These are phyloP conservation scores for Candida morakotiae DNA, from an alignment of 805 yeast genomes.

Conservation along the genomic window DNA sequence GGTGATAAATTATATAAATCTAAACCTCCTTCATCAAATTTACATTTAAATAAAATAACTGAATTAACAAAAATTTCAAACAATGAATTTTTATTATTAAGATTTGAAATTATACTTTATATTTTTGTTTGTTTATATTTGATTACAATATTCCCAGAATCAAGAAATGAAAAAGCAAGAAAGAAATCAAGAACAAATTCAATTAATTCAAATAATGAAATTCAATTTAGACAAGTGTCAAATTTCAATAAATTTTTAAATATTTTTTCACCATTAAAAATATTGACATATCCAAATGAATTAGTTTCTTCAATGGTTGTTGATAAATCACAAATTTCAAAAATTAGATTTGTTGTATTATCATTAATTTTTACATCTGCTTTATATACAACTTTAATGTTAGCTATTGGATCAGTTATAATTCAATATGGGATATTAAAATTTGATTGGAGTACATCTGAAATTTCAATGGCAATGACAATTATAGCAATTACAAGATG, in stretches of 20 bases:
- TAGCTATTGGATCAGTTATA: conserved; percentile 35
- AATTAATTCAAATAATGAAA: conserved; percentile 1
- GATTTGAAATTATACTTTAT: conserved; percentile 23
- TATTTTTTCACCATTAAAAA: conserved; percentile 40
- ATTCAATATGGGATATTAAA: conserved; percentile 48
- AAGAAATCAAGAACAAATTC: conserved; percentile 22
- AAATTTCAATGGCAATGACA: conserved; percentile 51
- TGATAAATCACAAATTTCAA: conserved; percentile 10
- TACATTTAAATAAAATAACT: neutral
- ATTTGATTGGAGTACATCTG: conserved; percentile 50
- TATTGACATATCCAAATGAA: conserved; percentile 47
- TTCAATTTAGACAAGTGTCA: neutral
- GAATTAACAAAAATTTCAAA: conserved; percentile 1
- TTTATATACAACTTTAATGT: conserved; percentile 22
- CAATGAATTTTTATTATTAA: conserved; percentile 5
- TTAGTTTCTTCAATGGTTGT: conserved; percentile 11
- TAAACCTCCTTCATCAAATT: neutral
- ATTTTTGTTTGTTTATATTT: conserved; percentile 22
- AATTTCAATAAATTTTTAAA: conserved; percentile 10
- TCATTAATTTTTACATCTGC: conserved; percentile 41
- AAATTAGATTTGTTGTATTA: conserved; percentile 32
- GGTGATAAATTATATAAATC: neutral
- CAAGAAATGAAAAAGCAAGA: conserved; percentile 50
- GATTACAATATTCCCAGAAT: conserved; percentile 46
- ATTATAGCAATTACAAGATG: conserved; percentile 39